These are phyloP conservation scores for Miamiensis avidus DNA, from an alignment of 169 alveolate genomes.

Conservation along the genomic window DNA sequence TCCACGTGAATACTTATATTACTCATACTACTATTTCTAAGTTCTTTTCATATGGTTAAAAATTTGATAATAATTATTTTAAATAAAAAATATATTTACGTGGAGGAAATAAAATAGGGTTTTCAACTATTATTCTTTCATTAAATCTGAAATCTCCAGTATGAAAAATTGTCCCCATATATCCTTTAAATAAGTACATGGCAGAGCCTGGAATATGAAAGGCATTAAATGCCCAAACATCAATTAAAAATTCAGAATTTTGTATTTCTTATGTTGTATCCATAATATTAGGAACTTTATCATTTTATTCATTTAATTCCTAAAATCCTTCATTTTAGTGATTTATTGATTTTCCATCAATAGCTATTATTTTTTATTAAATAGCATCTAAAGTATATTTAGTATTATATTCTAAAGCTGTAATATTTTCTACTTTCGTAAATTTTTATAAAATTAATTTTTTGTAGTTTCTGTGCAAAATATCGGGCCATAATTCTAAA, in stretches of 20 bases:
- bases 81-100: neutral
- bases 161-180: slow-evolving; percentile 76
- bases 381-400: slow-evolving; percentile 30
- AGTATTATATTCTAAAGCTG: slow-evolving; percentile 26
- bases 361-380: slow-evolving; percentile 18
- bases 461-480: slow-evolving; percentile 48
- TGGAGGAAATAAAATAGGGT: slow-evolving; percentile 41
- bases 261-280: neutral
- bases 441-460: slow-evolving; percentile 31
- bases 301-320: too few species aligned
- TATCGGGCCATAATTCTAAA: slow-evolving; percentile 34
- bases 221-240: slow-evolving; percentile 58
- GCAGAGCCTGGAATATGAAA: slow-evolving; percentile 79
- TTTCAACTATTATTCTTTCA: slow-evolving; percentile 50
- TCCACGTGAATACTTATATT: slow-evolving; percentile 44
- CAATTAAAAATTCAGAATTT: slow-evolving; percentile 19
- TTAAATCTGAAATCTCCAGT: slow-evolving; percentile 81
- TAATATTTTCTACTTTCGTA: slow-evolving; percentile 37
- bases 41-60: neutral
- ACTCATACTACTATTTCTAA: slow-evolving; percentile 10
- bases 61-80: too few species aligned
- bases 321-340: neutral
- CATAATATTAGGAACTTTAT: too few species aligned
- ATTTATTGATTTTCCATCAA: neutral
- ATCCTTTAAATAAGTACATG: slow-evolving; percentile 71